Base-by-base conservation (phyloP, 148 eudicot genomes). In the Simmondsia chinensis region DNA sequence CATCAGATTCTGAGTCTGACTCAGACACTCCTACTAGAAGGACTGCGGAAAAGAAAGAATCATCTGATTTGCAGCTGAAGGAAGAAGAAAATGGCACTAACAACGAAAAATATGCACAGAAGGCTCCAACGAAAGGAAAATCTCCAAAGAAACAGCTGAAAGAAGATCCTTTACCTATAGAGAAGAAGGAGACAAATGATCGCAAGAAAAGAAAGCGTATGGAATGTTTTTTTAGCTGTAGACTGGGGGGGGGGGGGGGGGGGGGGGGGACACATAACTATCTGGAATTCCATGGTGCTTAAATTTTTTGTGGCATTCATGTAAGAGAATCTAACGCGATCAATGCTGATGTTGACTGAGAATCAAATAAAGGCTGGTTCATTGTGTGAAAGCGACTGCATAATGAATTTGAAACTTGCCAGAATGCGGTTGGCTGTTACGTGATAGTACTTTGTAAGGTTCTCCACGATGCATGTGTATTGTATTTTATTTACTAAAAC, bases 1-100 rank as follows among this genome's bases (percentile, higher is more conserved):
- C 88, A 27, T 82, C 95, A 20, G 94, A 82, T 74, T 76, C 95
- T 25, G 97, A 85, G 33, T 45, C 80, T 31, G 51, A 70, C 26
- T 46, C 47, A 56, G 69, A 60, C 35, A 50, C 57, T 51, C 39
- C 51, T 26, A 18, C 37, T 13, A 50, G 17, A 31, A 36, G 24
- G 25, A 40, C 31, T 19, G 52, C 43, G 50, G 14, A 20, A 18
- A 13, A 70, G 29, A 57, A 48, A 52, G 34, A 46, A 28, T 25
- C 38, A 20, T 20, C 48, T 16, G 36, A 21, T 41, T 54, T 56
- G 52, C 48, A 18, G 33, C 22, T 27, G 9, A 30, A 13, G 54
- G 60, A 60, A 40, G 45, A 50, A 6, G 59, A 40, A 35, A 35
- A 54, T 31, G 48, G 43, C 33, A 15, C 37, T 22, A 64, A 45